These are phyloP conservation scores for Bombardia bombarda DNA, from an alignment of 495 filamentous ascomycete genomes.

Conservation along the genomic window DNA sequence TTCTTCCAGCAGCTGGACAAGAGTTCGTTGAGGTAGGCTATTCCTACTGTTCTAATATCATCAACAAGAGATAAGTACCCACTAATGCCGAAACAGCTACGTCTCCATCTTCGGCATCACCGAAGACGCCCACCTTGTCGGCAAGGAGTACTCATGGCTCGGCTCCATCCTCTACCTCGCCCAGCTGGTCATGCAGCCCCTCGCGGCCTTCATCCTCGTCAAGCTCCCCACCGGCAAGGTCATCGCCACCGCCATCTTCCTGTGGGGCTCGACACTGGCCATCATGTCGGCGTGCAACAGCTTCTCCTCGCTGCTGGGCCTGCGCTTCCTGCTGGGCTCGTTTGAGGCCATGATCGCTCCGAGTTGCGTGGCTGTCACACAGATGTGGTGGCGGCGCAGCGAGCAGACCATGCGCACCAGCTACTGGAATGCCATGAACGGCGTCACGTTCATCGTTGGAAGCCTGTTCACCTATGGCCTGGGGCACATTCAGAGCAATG, in stretches of 20 bases:
- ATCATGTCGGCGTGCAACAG: conserved; percentile 33
- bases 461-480: conserved; percentile 51
- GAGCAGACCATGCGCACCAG: conserved; percentile 44
- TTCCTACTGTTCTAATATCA: not conserved
- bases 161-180: conserved; percentile 37
- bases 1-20: conserved; percentile 51
- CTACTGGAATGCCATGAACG: conserved; percentile 47
- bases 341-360: conserved; percentile 42
- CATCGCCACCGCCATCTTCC: conserved; percentile 29
- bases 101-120: conserved; percentile 49
- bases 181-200: conserved; percentile 36
- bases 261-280: conserved; percentile 32
- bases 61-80: not conserved
- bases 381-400: conserved; percentile 47
- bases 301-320: conserved; percentile 36
- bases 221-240: conserved; percentile 41
- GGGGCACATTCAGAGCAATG: conserved; percentile 46
- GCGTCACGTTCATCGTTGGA: conserved; percentile 38
- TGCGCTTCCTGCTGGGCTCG: conserved; percentile 33
- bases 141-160: conserved; percentile 41
- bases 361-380: conserved; percentile 41
- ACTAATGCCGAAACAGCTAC: conserved; percentile 13
- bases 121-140: conserved; percentile 39
- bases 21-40: conserved; percentile 31
- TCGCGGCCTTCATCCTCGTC: conserved; percentile 39